Evolutionary conservation across 345 rosid genomes (phyloP), one percentile per base, ranked within the genome.

Genomic region (Eucalyptus leucophloia): DNA sequence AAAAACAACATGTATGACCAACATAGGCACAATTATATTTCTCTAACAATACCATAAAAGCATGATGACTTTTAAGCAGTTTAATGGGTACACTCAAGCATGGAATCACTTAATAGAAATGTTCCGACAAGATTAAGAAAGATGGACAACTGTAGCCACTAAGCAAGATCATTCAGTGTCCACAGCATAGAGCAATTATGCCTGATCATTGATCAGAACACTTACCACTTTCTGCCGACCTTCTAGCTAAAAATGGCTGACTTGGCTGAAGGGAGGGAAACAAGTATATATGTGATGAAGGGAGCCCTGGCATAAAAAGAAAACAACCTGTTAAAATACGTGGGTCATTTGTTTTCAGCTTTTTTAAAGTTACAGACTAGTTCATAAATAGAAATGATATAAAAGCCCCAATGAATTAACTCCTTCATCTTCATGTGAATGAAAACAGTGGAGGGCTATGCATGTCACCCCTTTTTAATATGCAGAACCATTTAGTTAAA

Each of bases 271-370:
- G 87, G 85, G 92, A 86, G 56, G 93, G 90, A 88, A 93, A 90
- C 87, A 90, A 86, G 44, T 90, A 89, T 53, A 90, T 86, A 47
- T 88, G 91, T 49, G 91, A 89, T 69, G 91, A 86, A 9, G 93
- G 90, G 89, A 86, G 90, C 77, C 95, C 97, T 94, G 93, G 86
- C 90, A 51, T 77, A 53, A 24, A 50, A 86, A 86, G 88, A 19
- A 51, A 51, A 50, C 18, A 9, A 19, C 88, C 56, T 42, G 44
- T 50, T 16, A 45, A 32, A 32, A 50, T 24, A 32, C 13, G 7
- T 21, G 18, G 62, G 45, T 32, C 28, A 37, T 86, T 51, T 51
- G 62, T n/a, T 72, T 72, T 72, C 26, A 72, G 44, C 4, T 77
- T 77, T 77, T 77, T 77, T 77, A 21, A 37, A 21, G 9, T 40